Base-by-base conservation (phyloP, 129 eudicot genomes). In the Calendula officinalis region DNA sequence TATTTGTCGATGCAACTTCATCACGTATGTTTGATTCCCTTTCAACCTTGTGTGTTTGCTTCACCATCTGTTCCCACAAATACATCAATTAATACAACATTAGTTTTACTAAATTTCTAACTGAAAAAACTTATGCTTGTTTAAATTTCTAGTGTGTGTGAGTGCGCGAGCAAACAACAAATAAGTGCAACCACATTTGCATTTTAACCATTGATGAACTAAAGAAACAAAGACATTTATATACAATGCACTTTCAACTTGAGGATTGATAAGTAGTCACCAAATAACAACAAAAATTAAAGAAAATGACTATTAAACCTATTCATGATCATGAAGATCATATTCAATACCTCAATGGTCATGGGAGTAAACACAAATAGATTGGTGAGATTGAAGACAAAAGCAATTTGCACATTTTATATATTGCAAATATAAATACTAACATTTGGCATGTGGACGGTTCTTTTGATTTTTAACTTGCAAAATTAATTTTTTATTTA, bases 11-110 rank as follows among this genome's bases (percentile, higher is more conserved):
- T 61, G 96, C 99, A 47, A 79, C 81, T 92, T 92, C 99, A 65
- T 85, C 99, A 37, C 96, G 96, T 5, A 92, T 88, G 70, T 88
- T 85, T 7, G 82, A 77, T 74, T 92, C 98, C 71, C 98, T 85
- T 70, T 92, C 99, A 46, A 88, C 73, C 84, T 92, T 92, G 81
- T 92, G 99, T 82, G 96, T 88, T 75, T 92, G 85, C 76, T 88
- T 88, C 99, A 92, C 88, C 95, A 88, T 92, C 99, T 88, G 75
- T 54, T 62, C 32, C 67, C 60, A 37, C 64, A 13, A 65, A 77
- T 17, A 43, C 13, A 52, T 8, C 55, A 67, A 0, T 43, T 2
- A 56, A 53, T 16, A 22, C 36, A 12, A 45, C 13, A 72, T 10
- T 4, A 27, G 2, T 33, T 10, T 49, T 37, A 49, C 61, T 53